Percentiles rank a stretch among this genome's conserved stretches.
phyloP scores from a whole-genome alignment of 176 grass and related monocot species.

The Typha latifolia region DNA sequence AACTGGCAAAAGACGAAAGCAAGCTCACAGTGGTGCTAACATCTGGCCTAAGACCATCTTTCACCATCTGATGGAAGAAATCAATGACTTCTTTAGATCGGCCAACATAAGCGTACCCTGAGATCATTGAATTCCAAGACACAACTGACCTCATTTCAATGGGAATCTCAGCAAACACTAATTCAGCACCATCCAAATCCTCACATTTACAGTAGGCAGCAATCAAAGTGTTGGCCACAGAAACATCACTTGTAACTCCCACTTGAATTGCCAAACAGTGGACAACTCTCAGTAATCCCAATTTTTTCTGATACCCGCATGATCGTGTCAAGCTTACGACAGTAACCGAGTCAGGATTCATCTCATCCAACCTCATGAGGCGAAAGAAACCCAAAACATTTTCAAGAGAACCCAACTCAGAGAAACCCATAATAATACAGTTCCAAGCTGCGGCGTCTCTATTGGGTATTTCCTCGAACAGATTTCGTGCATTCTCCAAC shows the following conservation, averaged over 20 bases:
- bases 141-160: neutral
- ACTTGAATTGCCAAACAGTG: neutral
- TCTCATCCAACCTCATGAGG: slow-evolving; percentile 1
- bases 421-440: neutral
- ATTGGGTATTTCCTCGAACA: neutral
- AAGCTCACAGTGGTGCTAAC: slow-evolving; percentile 2
- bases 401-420: neutral
- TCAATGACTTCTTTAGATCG: neutral
- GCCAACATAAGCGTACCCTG: neutral
- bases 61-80: neutral
- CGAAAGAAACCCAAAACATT: neutral
- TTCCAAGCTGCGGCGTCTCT: neutral
- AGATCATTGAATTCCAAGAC: slow-evolving; percentile 8
- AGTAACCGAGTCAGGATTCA: neutral
- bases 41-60: neutral
- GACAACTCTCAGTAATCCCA: neutral
- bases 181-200: neutral
- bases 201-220: slow-evolving; percentile 4
- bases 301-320: neutral
- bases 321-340: slow-evolving; percentile 1
- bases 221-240: slow-evolving; percentile 6
- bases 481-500: neutral
- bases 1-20: neutral
- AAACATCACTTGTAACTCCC: neutral
- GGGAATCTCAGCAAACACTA: slow-evolving; percentile 1